Percentiles rank a stretch among this genome's conserved stretches.
phyloP scores from a whole-genome alignment of 2,329 filamentous ascomycete genomes.

The Talaromyces sp. region DNA sequence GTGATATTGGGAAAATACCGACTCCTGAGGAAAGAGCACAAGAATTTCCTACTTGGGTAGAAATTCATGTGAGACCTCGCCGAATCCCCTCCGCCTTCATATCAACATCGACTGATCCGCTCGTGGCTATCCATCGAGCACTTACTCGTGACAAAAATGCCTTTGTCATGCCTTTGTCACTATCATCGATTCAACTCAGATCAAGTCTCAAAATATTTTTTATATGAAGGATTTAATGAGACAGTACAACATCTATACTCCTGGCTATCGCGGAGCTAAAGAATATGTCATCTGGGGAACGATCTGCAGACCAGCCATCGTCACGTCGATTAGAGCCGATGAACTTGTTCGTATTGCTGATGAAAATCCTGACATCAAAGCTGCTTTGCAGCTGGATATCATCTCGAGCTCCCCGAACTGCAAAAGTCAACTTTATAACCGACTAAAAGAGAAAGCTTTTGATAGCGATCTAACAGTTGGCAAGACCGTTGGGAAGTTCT shows the following conservation, averaged over 20 bases:
- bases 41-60: slow-evolving; percentile 21
- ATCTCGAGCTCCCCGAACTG: background rate
- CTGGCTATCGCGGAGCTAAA: slow-evolving; percentile 23
- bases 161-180: slow-evolving; percentile 24
- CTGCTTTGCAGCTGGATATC: slow-evolving; percentile 24
- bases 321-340: slow-evolving; percentile 24
- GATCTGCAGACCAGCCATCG: slow-evolving; percentile 25
- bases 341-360: slow-evolving; percentile 20
- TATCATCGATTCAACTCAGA: slow-evolving; percentile 27
- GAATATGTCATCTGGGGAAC: slow-evolving; percentile 35
- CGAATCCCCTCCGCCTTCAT: slow-evolving; percentile 29
- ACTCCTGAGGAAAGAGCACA: slow-evolving; percentile 13
- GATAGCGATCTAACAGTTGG: slow-evolving; percentile 5
- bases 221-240: slow-evolving; percentile 24
- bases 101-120: slow-evolving; percentile 24
- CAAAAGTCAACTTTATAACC: background rate
- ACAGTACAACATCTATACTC: slow-evolving; percentile 17
- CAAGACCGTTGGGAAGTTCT: slow-evolving; percentile 3
- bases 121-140: slow-evolving; percentile 30
- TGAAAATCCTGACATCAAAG: slow-evolving; percentile 18
- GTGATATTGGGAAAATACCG: slow-evolving; percentile 9
- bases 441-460: background rate
- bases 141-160: slow-evolving; percentile 23
- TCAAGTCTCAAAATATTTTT: slow-evolving; percentile 21
- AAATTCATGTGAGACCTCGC: slow-evolving; percentile 23